These are phyloP conservation scores for Ceratocystis cacaofunesta DNA, from an alignment of 2,329 filamentous ascomycete genomes.

Conservation along the genomic window DNA sequence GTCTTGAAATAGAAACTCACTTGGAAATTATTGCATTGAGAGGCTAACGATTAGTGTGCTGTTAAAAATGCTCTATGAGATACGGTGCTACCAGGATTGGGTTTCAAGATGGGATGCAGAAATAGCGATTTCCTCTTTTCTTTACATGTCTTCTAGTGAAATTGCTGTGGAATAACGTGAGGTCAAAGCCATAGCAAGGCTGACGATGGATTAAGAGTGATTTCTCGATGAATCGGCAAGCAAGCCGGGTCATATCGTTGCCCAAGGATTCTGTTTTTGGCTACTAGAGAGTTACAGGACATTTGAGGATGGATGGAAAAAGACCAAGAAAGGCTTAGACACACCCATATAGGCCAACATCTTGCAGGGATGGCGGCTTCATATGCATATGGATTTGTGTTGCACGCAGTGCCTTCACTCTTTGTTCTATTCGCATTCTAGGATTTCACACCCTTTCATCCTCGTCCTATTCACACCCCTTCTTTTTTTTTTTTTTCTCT, in stretches of 20 bases:
- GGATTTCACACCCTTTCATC: not conserved
- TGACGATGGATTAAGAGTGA: not conserved
- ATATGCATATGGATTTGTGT: not conserved
- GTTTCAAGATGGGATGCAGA: not conserved
- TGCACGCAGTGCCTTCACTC: not conserved
- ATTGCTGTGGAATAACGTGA: not conserved
- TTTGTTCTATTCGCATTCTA: not conserved
- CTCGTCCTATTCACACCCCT: not conserved
- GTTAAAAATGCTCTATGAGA: not conserved
- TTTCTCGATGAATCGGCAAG: not conserved
- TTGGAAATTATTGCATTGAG: not conserved
- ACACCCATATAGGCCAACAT: not conserved
- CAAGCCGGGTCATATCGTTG: not conserved
- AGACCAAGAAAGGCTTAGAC: not conserved
- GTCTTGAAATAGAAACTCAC: not conserved
- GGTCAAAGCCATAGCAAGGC: conserved; percentile 2
- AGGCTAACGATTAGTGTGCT: not conserved
- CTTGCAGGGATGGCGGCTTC: not conserved
- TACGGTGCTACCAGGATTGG: not conserved
- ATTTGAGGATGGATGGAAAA: not conserved
- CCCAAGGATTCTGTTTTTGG: not conserved
- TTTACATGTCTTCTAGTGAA: not conserved
- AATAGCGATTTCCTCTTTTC: not conserved
- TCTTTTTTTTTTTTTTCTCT: not conserved
- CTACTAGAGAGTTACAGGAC: not conserved